Conservation (phyloP, 1,284 basidiomycete species). For the Cryptococcus wingfieldii region DNA sequence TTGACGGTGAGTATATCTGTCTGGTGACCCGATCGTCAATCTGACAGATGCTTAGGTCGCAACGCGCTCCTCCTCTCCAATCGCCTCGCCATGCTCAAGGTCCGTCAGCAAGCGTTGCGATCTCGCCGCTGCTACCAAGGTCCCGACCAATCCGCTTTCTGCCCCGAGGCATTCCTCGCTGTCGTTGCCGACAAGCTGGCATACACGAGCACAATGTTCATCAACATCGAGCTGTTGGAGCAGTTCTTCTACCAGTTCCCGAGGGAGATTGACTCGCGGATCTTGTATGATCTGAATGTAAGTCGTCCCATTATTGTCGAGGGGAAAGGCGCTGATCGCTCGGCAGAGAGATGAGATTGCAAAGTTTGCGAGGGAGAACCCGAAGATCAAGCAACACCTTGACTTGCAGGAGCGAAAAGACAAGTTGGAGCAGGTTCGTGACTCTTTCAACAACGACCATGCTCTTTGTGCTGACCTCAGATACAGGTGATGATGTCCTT, state of each 20-base stretch:
- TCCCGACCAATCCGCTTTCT: constrained; percentile 79
- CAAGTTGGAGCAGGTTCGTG: constrained; percentile 83
- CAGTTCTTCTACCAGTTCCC: constrained; percentile 99
- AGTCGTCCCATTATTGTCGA: constrained; percentile 14
- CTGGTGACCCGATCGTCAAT: background rate
- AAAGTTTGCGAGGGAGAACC: constrained; percentile 89
- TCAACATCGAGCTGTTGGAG: constrained; percentile 93
- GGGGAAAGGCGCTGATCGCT: background rate
- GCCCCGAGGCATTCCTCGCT: constrained; percentile 94
- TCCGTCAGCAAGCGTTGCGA: constrained; percentile 76
- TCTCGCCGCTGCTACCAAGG: constrained; percentile 82
- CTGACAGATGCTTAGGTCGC: constrained; percentile 59
- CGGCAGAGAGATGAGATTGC: constrained; percentile 66
- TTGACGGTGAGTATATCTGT: constrained; percentile 65
- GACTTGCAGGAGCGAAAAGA: constrained; percentile 95
- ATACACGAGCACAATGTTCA: constrained; percentile 95
- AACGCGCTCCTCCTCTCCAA: constrained; percentile 85
- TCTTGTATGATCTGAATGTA: constrained; percentile 83
- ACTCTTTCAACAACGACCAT: background rate
- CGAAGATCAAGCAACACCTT: constrained; percentile 75
- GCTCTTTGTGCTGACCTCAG: background rate
- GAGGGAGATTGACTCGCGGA: constrained; percentile 90
- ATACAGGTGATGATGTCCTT: constrained; percentile 80
- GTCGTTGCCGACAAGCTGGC: constrained; percentile 96
- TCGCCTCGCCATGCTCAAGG: constrained; percentile 73